A percentile compares a stretch with the other conserved stretches of the same genome.
Conservation (phyloP, 768 basidiomycete species). For the Suillus weaverae region DNA sequence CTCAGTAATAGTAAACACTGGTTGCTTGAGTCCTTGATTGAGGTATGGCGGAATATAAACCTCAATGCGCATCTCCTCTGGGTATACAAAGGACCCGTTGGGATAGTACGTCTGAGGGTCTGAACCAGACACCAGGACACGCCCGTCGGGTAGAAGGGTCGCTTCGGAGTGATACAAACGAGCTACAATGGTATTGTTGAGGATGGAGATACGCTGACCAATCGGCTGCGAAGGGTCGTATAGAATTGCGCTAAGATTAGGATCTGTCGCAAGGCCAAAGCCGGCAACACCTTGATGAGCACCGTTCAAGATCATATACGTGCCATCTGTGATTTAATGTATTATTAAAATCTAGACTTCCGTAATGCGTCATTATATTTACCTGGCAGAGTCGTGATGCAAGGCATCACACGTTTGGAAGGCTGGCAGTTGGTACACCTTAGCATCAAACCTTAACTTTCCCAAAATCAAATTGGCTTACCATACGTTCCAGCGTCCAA, state of each 20-base stretch:
- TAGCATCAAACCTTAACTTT: background rate
- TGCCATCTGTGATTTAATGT: conserved; percentile 45
- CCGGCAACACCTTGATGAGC: conserved; percentile 70
- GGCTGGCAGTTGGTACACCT: conserved; percentile 41
- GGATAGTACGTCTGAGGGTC: conserved; percentile 58
- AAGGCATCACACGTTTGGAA: conserved; percentile 73
- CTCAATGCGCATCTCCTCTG: conserved; percentile 77
- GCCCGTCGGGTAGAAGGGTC: conserved; percentile 71
- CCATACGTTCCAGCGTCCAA: conserved; percentile 82
- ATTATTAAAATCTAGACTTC: background rate
- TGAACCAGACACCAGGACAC: conserved; percentile 74
- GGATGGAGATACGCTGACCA: conserved; percentile 63
- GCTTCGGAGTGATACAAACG: conserved; percentile 81
- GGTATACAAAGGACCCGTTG: conserved; percentile 45
- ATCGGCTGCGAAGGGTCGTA: conserved; percentile 67
- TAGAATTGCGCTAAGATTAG: conserved; percentile 63
- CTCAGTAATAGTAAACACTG: conserved; percentile 53
- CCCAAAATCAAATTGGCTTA: conserved; percentile 30
- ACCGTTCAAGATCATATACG: conserved; percentile 75
- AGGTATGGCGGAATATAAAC: conserved; percentile 90
- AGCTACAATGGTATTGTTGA: conserved; percentile 67
- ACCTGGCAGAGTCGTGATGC: conserved; percentile 65
- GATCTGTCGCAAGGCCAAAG: conserved; percentile 66
- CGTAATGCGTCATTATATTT: conserved; percentile 16
- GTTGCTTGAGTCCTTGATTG: conserved; percentile 59